Conservation (phyloP, 225 moss, liverwort and hornwort genomes). For the Neckera pumila region DNA sequence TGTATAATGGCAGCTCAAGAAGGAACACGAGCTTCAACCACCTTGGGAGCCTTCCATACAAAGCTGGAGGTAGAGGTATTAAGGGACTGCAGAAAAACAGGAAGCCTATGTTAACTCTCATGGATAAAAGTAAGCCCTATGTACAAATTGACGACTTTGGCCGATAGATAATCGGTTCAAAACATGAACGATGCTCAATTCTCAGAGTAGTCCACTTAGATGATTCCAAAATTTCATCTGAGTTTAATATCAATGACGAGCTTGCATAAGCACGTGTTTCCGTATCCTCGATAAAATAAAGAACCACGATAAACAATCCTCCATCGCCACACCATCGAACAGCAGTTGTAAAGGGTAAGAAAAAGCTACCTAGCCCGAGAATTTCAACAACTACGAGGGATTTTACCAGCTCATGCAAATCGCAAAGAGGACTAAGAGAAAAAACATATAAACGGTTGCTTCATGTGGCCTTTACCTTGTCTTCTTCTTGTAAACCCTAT, state of each 20-base stretch:
- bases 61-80: constrained; percentile 65
- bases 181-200: background rate
- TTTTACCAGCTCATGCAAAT: background rate
- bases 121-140: background rate
- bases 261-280: background rate
- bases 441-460: background rate
- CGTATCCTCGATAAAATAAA: background rate
- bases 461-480: constrained; percentile 42
- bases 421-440: background rate
- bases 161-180: no score
- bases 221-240: background rate
- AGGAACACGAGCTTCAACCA: constrained; percentile 71
- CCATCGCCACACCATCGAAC: background rate
- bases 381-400: background rate
- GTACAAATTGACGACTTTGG: background rate
- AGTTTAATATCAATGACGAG: background rate
- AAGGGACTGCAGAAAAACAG: constrained; percentile 50
- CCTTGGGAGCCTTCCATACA: constrained; percentile 57
- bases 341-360: background rate
- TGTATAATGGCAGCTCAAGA: constrained; percentile 80
- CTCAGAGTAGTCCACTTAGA: background rate
- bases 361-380: background rate
- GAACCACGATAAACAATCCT: background rate
- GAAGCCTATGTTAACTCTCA: background rate
- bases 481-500: constrained; percentile 57